Evolutionary conservation across 2,329 filamentous ascomycete species (phyloP).

Genomic region (Paraconiothyrium brasiliense): DNA sequence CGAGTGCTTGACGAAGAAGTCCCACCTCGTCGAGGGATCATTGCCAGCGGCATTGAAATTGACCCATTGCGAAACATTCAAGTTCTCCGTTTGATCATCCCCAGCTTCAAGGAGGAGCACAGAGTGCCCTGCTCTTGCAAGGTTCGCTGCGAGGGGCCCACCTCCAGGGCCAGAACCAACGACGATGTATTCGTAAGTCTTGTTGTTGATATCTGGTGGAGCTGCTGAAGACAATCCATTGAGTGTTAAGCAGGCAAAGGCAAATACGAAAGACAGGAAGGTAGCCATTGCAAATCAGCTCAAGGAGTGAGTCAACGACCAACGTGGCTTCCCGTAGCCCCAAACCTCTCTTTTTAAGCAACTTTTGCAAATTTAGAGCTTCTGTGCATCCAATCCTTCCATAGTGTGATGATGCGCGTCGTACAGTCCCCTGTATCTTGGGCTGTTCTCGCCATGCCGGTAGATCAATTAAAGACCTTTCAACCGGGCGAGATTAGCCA

Average conservation of each 20-base stretch:
- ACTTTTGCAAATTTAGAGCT: not conserved
- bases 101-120: constrained; percentile 68
- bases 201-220: constrained; percentile 23
- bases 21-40: constrained; percentile 65
- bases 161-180: constrained; percentile 58
- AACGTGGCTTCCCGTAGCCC: not conserved
- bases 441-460: constrained; percentile 20
- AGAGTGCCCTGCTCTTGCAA: constrained; percentile 59
- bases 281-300: constrained; percentile 26
- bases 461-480: constrained; percentile 20
- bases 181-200: constrained; percentile 67
- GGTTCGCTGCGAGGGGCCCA: constrained; percentile 28
- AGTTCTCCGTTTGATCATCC: constrained; percentile 57
- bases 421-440: constrained; percentile 22
- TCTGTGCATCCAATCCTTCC: constrained; percentile 13
- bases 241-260: constrained; percentile 19
- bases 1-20: constrained; percentile 70
- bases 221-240: constrained; percentile 22
- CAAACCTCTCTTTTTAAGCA: constrained; percentile 1
- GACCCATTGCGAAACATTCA: constrained; percentile 59
- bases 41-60: constrained; percentile 65
- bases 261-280: constrained; percentile 17
- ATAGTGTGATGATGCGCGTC: constrained; percentile 20
- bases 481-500: constrained; percentile 16
- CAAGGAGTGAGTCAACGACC: constrained; percentile 3